phyloP scores from a whole-genome alignment of 371 early-diverging fungal genomes.

The Conidiobolus incongruus region DNA sequence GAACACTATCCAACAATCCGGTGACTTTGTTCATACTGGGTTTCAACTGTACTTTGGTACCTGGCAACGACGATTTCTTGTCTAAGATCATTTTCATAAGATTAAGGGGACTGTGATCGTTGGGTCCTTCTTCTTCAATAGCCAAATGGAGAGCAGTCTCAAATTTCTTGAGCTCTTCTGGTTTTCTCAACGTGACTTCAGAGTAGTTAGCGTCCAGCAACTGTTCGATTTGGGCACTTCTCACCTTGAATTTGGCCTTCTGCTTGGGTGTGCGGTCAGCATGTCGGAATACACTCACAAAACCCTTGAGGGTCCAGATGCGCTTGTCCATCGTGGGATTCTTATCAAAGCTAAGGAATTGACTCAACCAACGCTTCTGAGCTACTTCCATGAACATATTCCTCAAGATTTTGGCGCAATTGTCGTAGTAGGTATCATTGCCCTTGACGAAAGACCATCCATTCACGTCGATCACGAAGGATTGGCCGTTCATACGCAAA shows the following conservation, averaged over 20 bases:
- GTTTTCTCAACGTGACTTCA: constrained; percentile 65
- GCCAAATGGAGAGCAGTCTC: constrained; percentile 35
- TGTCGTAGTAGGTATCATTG: constrained; percentile 79
- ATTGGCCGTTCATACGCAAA: constrained; percentile 58
- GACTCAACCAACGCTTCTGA: constrained; percentile 18
- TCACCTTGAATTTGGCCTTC: constrained; percentile 62
- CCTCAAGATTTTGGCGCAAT: constrained; percentile 51
- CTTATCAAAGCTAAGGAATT: constrained; percentile 29
- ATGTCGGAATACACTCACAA: constrained; percentile 80
- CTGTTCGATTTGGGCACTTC: constrained; percentile 35
- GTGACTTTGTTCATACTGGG: constrained; percentile 40
- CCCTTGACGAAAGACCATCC: constrained; percentile 99
- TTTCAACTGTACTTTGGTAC: constrained; percentile 86
- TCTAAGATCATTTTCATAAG: constrained; percentile 49
- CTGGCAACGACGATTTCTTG: constrained; percentile 57
- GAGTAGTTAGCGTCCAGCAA: constrained; percentile 36
- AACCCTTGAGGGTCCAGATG: constrained; percentile 88
- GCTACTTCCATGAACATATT: constrained; percentile 37
- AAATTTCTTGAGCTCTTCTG: constrained; percentile 39
- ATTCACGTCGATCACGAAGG: constrained; percentile 96
- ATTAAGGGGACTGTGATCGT: constrained; percentile 27
- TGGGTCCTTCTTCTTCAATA: constrained; percentile 16
- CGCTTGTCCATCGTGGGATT: constrained; percentile 41
- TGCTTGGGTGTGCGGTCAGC: constrained; percentile 96
- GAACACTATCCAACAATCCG: constrained; percentile 38